Base-by-base conservation (phyloP, 2,329 filamentous ascomycete genomes). In the Xylariales sp. region DNA sequence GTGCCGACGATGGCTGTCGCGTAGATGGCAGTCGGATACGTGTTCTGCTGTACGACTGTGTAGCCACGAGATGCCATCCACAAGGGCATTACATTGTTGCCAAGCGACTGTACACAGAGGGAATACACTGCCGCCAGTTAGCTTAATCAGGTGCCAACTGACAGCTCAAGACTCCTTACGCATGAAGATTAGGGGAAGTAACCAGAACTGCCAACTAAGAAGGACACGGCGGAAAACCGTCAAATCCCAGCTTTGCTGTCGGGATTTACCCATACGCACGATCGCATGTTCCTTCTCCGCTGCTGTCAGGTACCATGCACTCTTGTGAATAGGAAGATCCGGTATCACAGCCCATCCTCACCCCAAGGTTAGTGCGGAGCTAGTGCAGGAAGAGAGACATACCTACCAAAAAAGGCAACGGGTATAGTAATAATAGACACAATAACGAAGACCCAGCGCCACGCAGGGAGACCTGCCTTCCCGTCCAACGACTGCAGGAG, bases 391-490 rank as follows among this genome's bases (percentile, higher is more conserved):
- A n/a, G n/a, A n/a, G n/a, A n/a, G n/a, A n/a, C n/a, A n/a, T n/a
- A 41, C 51, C 35, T 35, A 63, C 64, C 65, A 41, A 67, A 66
- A 5, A 78, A 45, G 0, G 73, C 71, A 11, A 80, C 69, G 0
- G 71, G 74, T 4, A 80, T 60, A 2, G 72, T 76, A 51, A 79
- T 78, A 16, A 76, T 61, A 1, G 73, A 74, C 45, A 78, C 76
- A 14, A 81, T 75, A 8, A 80, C 70, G 38, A 80, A 80, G 0
- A 79, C 57, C 74, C 69, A 73, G 15, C 50, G 43, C 31, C 29
- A 31, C n/a, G 16, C 37, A 24, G 31, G 31, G 43, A 31, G 47
- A 45, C 43, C 64, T 10, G 51, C 49, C 16, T 31, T 38, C 2
- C 61, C 63, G 18, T 59, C 56, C 2, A 69, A 45, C 5, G 58